Evolutionary conservation across 768 basidiomycete species (phyloP).

Genomic region (Leucocoprinus birnbaumii): DNA sequence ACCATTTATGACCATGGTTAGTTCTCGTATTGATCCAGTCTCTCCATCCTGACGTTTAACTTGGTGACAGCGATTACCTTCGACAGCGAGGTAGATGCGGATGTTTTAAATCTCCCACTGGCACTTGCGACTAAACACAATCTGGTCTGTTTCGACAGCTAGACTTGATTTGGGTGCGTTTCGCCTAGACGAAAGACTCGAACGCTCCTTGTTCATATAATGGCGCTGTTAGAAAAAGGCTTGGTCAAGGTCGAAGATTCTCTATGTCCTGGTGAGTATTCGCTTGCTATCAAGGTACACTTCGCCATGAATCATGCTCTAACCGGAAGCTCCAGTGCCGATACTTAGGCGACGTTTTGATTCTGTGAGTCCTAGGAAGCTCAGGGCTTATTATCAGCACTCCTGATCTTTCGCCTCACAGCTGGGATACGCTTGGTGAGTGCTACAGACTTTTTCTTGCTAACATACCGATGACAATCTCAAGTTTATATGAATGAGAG

Average conservation of each 20-base stretch:
- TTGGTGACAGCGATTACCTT: constrained; percentile 16
- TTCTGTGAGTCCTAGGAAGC: constrained; percentile 15
- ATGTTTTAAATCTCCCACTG: not conserved
- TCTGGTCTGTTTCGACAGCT: constrained; percentile 15
- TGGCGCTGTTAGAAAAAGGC: constrained; percentile 15
- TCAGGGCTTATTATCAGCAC: not conserved
- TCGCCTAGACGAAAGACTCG: not conserved
- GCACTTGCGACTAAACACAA: not conserved
- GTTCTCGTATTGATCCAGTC: not conserved
- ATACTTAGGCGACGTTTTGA: constrained; percentile 19
- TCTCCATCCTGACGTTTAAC: not conserved
- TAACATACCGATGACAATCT: not conserved
- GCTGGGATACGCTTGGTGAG: constrained; percentile 4
- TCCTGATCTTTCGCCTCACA: not conserved
- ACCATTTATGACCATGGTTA: constrained; percentile 22
- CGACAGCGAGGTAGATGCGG: constrained; percentile 20
- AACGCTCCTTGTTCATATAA: not conserved
- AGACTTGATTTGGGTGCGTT: constrained; percentile 21
- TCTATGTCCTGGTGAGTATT: constrained; percentile 19
- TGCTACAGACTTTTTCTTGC: not conserved
- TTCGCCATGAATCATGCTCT: no score
- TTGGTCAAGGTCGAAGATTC: constrained; percentile 21
- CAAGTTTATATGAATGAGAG: not conserved
- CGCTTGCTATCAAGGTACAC: no score
- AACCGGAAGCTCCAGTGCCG: constrained; percentile 16